Percentiles rank a stretch among this genome's conserved stretches.
These are phyloP conservation scores for Apiospora pterosperma DNA, from an alignment of 2,329 filamentous ascomycete species.

Conservation along the genomic window DNA sequence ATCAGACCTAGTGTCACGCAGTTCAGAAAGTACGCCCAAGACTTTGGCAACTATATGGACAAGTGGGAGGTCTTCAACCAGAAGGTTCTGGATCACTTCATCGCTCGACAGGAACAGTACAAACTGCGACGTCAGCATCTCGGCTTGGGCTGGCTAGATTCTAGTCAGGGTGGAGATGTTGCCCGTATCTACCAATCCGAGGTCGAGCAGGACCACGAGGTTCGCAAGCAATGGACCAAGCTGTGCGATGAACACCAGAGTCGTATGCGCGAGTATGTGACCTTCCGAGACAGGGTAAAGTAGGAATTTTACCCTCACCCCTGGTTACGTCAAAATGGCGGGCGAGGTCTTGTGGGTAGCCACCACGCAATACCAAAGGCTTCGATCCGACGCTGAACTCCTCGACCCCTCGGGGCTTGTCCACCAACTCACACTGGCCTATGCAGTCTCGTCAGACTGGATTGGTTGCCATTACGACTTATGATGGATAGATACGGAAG, in stretches of 20 bases:
- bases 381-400: background rate
- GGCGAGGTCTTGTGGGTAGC: slow-evolving; percentile 1
- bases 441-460: background rate
- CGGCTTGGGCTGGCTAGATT: slow-evolving; percentile 43
- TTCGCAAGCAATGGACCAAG: slow-evolving; percentile 57
- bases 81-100: slow-evolving; percentile 54
- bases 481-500: background rate
- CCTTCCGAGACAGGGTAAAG: slow-evolving; percentile 39
- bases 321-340: background rate
- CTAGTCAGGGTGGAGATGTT: slow-evolving; percentile 30
- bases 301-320: slow-evolving; percentile 16
- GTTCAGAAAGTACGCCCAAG: slow-evolving; percentile 49
- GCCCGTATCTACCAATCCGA: slow-evolving; percentile 57
- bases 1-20: slow-evolving; percentile 38
- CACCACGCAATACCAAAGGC: background rate
- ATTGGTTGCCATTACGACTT: background rate
- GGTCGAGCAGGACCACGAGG: slow-evolving; percentile 61
- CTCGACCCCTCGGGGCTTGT: background rate
- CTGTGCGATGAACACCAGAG: slow-evolving; percentile 58
- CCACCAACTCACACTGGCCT: background rate
- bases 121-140: slow-evolving; percentile 35
- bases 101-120: slow-evolving; percentile 44
- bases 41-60: slow-evolving; percentile 52
- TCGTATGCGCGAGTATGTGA: slow-evolving; percentile 56
- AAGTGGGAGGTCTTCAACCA: slow-evolving; percentile 50